Evolutionary conservation across 1,139 yeast species (phyloP).

Genomic region (Candida sp.): DNA sequence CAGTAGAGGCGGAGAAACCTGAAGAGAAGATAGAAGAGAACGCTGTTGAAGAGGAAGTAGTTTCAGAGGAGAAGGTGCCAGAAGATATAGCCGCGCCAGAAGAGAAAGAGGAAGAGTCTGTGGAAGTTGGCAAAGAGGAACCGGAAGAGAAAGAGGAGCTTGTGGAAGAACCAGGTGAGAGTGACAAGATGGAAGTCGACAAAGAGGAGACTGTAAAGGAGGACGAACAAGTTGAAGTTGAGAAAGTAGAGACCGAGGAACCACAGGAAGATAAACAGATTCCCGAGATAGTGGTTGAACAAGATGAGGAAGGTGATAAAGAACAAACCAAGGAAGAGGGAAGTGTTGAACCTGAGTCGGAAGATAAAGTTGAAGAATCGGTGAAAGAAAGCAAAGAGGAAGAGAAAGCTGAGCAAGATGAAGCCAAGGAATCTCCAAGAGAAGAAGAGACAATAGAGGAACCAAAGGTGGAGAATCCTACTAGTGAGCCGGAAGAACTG

Average conservation of each 20-base stretch:
- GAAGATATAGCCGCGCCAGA: background rate
- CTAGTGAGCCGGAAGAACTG: too few relatives aligned
- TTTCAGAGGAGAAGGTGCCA: conserved; percentile 3
- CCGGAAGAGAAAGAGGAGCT: conserved; percentile 5
- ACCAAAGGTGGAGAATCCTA: background rate
- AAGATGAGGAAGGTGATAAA: too few relatives aligned
- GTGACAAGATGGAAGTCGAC: conserved; percentile 5
- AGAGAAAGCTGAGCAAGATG: conserved; percentile 4
- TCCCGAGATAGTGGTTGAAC: too few relatives aligned
- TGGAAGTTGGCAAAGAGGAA: conserved; percentile 5
- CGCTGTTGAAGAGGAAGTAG: background rate
- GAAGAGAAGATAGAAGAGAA: too few relatives aligned
- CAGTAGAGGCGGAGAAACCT: too few relatives aligned
- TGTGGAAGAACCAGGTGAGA: background rate
- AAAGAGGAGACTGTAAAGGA: background rate
- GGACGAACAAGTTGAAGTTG: too few relatives aligned
- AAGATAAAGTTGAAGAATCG: too few relatives aligned
- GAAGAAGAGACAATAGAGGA: background rate
- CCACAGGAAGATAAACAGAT: too few relatives aligned
- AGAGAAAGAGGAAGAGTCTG: conserved; percentile 7
- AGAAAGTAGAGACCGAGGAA: too few relatives aligned
- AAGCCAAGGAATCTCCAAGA: background rate
- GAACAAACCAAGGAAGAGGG: too few relatives aligned
- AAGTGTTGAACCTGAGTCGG: too few relatives aligned
- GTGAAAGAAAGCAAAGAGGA: too few relatives aligned